Base-by-base conservation (phyloP, 2,329 filamentous ascomycete species). In the Nannizziopsis barbatae region DNA sequence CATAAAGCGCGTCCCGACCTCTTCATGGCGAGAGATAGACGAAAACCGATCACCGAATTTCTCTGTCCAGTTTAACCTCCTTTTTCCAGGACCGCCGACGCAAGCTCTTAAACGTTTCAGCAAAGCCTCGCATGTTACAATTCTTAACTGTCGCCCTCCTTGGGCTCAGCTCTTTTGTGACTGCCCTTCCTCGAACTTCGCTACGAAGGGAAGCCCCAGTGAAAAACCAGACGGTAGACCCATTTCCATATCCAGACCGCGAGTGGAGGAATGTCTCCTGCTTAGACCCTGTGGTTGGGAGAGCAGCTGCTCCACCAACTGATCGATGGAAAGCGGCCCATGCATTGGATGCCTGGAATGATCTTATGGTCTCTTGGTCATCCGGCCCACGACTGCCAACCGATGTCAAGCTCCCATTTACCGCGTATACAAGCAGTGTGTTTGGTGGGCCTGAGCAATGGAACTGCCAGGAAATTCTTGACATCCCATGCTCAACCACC, bases 11-110 rank as follows among this genome's bases (percentile, higher is more conserved):
- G n/a, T 45, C 31, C 42, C 42, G 37, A 45, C 42, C 42, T 45
- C 42, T 31, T 45, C 42, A 35, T 33, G 20, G 31, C 42, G 42
- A 35, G 37, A 45, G 37, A 45, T 45, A 45, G 42, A 45, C 42
- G 42, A 45, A 45, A 35, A 20, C 20, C 42, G 33, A 45, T 27
- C 7, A 7, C 22, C 7, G 4, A 27, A 27, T 27, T 27, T 27
- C 22, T 27, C 22, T 27, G 22, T 7, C 22, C 22, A 27, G 22
- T 7, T 3, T 27, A 7, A 27, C 22, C 7, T 27, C 22, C 7
- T 27, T 7, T 7, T 7, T 7, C 22, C 22, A 27, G 22, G 7
- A 7, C 3, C 22, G 22, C 22, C 22, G 22, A 27, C 7, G 4
- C 22, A 7, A 4, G 22, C 22, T 27, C 22, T 7, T 7, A 27